These are phyloP conservation scores for Warburgia ugandensis DNA, from an alignment of 164 flowering plant species.

Conservation along the genomic window DNA sequence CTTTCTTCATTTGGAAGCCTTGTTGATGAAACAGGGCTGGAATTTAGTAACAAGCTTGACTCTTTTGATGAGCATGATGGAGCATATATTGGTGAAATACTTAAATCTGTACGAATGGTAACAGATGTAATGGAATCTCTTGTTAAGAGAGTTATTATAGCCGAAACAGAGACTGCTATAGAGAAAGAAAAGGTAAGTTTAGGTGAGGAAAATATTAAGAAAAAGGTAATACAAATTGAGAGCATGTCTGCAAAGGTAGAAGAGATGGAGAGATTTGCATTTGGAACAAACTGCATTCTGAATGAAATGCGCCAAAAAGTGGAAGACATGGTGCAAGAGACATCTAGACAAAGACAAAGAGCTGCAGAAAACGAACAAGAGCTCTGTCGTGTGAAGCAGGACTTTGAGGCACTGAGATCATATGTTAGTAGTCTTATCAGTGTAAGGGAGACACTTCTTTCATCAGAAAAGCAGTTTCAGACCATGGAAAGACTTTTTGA, in stretches of 20 bases:
- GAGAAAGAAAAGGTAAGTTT: constrained; percentile 77
- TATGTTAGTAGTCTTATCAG: constrained; percentile 87
- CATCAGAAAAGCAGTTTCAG: constrained; percentile 96
- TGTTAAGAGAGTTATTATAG: constrained; percentile 72
- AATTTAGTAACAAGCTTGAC: constrained; percentile 28
- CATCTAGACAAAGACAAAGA: constrained; percentile 87
- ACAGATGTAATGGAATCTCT: constrained; percentile 83
- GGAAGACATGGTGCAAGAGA: constrained; percentile 94
- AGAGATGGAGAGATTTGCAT: constrained; percentile 88
- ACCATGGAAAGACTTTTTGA: constrained; percentile 89
- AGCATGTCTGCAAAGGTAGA: constrained; percentile 79
- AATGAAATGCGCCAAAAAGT: constrained; percentile 89
- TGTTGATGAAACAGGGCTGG: constrained; percentile 43
- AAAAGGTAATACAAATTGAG: constrained; percentile 68
- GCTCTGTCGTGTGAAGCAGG: constrained; percentile 83
- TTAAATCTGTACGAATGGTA: constrained; percentile 68
- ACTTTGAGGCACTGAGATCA: constrained; percentile 88
- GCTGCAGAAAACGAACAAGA: constrained; percentile 93
- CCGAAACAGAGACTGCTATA: constrained; percentile 71
- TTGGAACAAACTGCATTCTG: constrained; percentile 63
- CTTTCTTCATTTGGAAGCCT: constrained; percentile 45
- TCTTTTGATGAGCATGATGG: constrained; percentile 58
- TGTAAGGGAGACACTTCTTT: constrained; percentile 87
- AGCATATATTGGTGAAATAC: constrained; percentile 55
- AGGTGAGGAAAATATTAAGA: constrained; percentile 73